These are phyloP conservation scores for Annona cherimola DNA, from an alignment of 164 flowering plant genomes.

Conservation along the genomic window DNA sequence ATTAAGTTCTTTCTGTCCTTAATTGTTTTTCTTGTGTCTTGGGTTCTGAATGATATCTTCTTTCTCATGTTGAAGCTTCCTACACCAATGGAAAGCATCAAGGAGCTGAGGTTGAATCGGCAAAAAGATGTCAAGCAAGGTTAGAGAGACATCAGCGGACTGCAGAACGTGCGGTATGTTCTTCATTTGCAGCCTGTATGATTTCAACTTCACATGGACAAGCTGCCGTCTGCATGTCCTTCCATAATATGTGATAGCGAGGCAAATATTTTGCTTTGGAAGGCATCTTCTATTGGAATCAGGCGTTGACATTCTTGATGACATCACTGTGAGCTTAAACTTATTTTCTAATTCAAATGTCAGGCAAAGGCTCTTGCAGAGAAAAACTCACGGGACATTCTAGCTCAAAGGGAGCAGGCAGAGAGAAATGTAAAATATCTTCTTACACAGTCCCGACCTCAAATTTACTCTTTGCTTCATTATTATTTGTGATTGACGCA, in stretches of 20 bases:
- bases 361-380: conserved; percentile 96
- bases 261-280: background rate
- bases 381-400: conserved; percentile 83
- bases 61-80: background rate
- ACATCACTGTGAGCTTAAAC: background rate
- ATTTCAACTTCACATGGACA: background rate
- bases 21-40: background rate
- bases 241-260: background rate
- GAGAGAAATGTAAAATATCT: conserved; percentile 64
- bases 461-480: background rate
- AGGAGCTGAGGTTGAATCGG: conserved; percentile 66
- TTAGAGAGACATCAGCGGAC: conserved; percentile 83
- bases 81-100: background rate
- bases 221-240: background rate
- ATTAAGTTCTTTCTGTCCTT: background rate
- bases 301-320: background rate
- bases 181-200: too few relatives aligned
- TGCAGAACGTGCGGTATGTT: conserved; percentile 84
- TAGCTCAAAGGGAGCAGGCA: conserved; percentile 79
- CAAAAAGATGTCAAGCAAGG: conserved; percentile 83
- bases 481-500: background rate
- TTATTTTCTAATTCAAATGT: conserved; percentile 9
- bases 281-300: background rate
- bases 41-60: conserved; percentile 5
- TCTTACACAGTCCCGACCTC: conserved; percentile 4